Conservation (phyloP, 2,329 filamentous ascomycete species). For the Sarocladium brachiariae region DNA sequence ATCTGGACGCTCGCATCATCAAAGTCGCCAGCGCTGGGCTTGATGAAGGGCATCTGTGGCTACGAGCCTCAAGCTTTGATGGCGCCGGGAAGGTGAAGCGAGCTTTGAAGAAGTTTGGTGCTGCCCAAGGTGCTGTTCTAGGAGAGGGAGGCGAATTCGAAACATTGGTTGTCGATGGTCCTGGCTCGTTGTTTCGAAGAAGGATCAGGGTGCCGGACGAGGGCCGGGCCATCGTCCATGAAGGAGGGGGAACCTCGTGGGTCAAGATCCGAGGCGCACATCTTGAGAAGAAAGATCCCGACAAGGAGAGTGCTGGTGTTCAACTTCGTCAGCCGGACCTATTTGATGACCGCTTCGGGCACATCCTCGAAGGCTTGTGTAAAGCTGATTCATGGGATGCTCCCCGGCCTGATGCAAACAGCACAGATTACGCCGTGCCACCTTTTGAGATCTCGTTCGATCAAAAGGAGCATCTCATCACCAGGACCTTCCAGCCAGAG, state of each 20-base stretch:
- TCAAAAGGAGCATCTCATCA: background rate
- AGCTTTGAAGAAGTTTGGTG: conserved; percentile 61
- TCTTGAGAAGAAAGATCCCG: conserved; percentile 36
- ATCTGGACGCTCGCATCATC: conserved; percentile 83
- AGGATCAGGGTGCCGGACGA: conserved; percentile 56
- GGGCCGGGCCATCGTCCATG: conserved; percentile 47
- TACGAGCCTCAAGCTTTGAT: conserved; percentile 58
- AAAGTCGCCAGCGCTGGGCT: conserved; percentile 91
- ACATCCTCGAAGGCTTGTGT: conserved; percentile 28
- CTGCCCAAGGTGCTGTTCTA: conserved; percentile 62
- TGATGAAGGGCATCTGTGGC: conserved; percentile 74
- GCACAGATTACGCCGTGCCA: background rate
- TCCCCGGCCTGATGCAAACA: background rate
- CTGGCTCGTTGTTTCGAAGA: conserved; percentile 62
- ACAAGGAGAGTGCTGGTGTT: conserved; percentile 12
- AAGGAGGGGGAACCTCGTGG: conserved; percentile 74
- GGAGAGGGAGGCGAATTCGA: conserved; percentile 97
- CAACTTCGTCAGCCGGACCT: conserved; percentile 52
- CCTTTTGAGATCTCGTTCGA: background rate
- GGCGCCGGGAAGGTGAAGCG: conserved; percentile 41
- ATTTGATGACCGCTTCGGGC: conserved; percentile 56
- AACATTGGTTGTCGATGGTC: conserved; percentile 81
- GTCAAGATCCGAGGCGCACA: conserved; percentile 54
- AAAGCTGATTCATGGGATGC: background rate
- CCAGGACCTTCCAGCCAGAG: conserved; percentile 9